A percentile compares a stretch with the other conserved stretches of the same genome.
These are phyloP conservation scores for Craspedostauros australis DNA, from an alignment of 108 stramenopile species.

Conservation along the genomic window DNA sequence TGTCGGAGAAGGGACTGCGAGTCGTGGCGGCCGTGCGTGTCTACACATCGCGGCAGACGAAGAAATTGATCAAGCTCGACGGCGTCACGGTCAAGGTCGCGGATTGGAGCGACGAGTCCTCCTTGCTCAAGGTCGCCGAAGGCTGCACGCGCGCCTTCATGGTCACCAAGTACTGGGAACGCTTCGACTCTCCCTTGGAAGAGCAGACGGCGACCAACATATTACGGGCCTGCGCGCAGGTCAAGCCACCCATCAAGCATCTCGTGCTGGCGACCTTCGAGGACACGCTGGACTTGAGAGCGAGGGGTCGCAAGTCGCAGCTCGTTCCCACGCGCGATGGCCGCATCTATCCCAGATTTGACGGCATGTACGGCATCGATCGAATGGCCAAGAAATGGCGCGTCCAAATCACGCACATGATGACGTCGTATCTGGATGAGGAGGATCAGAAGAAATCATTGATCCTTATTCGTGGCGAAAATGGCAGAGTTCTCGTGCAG, in stretches of 20 bases:
- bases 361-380: conserved; percentile 28
- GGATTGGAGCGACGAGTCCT: conserved; percentile 33
- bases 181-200: conserved; percentile 39
- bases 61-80: conserved; percentile 33
- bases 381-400: conserved; percentile 20
- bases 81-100: conserved; percentile 43
- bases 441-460: conserved; percentile 32
- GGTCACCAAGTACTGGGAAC: conserved; percentile 45
- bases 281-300: conserved; percentile 28
- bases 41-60: conserved; percentile 34
- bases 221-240: conserved; percentile 27
- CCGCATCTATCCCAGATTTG: conserved; percentile 43
- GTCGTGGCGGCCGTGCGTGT: conserved; percentile 48
- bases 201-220: conserved; percentile 39
- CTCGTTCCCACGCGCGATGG: conserved; percentile 31
- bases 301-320: conserved; percentile 28
- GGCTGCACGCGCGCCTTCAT: conserved; percentile 39
- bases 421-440: conserved; percentile 43
- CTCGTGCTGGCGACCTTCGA: conserved; percentile 45
- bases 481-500: conserved; percentile 34
- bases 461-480: conserved; percentile 45
- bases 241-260: conserved; percentile 21
- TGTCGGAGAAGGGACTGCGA: conserved; percentile 36
- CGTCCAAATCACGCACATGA: conserved; percentile 45
- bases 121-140: conserved; percentile 27